Percentiles rank a stretch among this genome's conserved stretches.
Evolutionary conservation across 495 filamentous ascomycete genomes (phyloP).

Genomic region (Aspergillus saccharolyticus): DNA sequence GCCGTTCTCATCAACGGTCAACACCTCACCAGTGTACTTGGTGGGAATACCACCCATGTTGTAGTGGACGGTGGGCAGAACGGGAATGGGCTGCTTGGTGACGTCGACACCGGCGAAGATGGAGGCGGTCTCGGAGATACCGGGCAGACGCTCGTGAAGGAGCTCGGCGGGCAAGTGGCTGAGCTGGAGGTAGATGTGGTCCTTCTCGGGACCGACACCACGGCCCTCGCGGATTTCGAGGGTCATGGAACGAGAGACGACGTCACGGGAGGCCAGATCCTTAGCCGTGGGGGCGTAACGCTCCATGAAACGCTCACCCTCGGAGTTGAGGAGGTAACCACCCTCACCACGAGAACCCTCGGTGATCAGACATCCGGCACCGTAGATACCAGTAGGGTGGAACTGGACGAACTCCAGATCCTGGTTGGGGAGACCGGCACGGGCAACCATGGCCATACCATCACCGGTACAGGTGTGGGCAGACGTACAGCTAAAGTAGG

Average conservation of each 20-base stretch:
- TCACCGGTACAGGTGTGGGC: constrained; percentile 98
- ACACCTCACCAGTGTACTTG: constrained; percentile 91
- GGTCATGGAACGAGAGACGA: constrained; percentile 95
- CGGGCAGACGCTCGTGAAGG: constrained; percentile 91
- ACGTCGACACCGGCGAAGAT: constrained; percentile 98
- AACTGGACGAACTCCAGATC: constrained; percentile 99
- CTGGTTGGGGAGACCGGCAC: constrained; percentile 96
- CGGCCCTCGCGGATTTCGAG: constrained; percentile 95
- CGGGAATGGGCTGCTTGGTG: constrained; percentile 92
- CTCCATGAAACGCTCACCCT: constrained; percentile 99
- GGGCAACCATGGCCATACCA: constrained; percentile 97
- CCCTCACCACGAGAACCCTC: constrained; percentile 98
- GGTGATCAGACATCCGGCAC: constrained; percentile 96
- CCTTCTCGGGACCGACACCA: constrained; percentile 92
- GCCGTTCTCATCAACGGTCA: constrained; percentile 75
- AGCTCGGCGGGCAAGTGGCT: constrained; percentile 87
- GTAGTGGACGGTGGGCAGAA: constrained; percentile 96
- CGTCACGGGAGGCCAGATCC: constrained; percentile 89
- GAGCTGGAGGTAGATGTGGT: constrained; percentile 95
- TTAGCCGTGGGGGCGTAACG: constrained; percentile 95
- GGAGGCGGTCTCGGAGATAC: constrained; percentile 95
- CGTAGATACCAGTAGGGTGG: constrained; percentile 98
- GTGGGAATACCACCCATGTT: constrained; percentile 99
- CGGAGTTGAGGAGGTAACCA: constrained; percentile 91
- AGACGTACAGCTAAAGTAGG: constrained; percentile 96